Evolutionary conservation across 2,329 filamentous ascomycete species (phyloP).

Genomic region (Colletotrichum theobromicola): DNA sequence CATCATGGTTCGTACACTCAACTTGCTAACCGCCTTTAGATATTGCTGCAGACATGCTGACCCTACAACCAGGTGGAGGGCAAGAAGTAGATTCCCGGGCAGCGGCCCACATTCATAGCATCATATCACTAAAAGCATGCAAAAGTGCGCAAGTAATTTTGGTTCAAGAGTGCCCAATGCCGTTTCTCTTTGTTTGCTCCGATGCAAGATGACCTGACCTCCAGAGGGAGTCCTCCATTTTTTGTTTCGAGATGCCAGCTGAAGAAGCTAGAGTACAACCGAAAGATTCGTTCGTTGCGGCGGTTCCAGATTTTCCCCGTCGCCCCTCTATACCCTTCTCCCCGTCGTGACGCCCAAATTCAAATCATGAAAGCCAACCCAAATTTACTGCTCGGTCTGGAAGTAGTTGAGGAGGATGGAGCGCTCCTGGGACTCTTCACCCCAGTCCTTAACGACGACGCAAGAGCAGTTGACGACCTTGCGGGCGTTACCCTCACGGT

Average conservation of each 20-base stretch:
- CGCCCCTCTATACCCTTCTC: slow-evolving; percentile 20
- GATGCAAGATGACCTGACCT: slow-evolving; percentile 38
- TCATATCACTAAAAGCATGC: slow-evolving; percentile 3
- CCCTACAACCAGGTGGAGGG: slow-evolving; percentile 40
- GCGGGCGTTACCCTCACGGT: slow-evolving; percentile 98
- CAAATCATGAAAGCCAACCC: slow-evolving; percentile 27
- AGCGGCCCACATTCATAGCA: background rate
- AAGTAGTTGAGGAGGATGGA: slow-evolving; percentile 99
- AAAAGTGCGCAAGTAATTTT: background rate
- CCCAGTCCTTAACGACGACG: slow-evolving; percentile 99
- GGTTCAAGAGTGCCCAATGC: slow-evolving; percentile 22
- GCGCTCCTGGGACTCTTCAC: slow-evolving; percentile 99
- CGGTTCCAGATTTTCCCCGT: slow-evolving; percentile 14
- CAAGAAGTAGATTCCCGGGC: slow-evolving; percentile 35
- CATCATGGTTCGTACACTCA: slow-evolving; percentile 65
- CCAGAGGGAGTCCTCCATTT: slow-evolving; percentile 39
- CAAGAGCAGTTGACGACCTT: slow-evolving; percentile 99
- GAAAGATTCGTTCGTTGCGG: slow-evolving; percentile 32
- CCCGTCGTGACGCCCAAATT: slow-evolving; percentile 33
- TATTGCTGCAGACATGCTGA: background rate
- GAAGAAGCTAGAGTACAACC: slow-evolving; percentile 54
- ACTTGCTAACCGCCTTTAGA: background rate
- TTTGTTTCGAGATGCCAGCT: slow-evolving; percentile 44
- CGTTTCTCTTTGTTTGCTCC: slow-evolving; percentile 26
- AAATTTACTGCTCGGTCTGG: slow-evolving; percentile 80